These are phyloP conservation scores for Ramichloridium luteum DNA, from an alignment of 2,329 filamentous ascomycete genomes.

Conservation along the genomic window DNA sequence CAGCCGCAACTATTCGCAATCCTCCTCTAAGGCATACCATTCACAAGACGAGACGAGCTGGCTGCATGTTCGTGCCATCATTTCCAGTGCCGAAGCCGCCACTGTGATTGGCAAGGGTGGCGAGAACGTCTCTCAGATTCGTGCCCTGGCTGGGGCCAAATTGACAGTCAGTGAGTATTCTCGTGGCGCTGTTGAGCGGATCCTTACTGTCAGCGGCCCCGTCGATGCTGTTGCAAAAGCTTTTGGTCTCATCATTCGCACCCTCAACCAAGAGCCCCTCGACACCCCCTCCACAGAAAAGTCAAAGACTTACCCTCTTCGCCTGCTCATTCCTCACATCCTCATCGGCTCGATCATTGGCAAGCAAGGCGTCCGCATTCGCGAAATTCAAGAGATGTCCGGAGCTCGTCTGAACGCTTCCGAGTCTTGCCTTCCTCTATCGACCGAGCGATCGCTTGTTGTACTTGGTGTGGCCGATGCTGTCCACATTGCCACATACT, in stretches of 20 bases:
- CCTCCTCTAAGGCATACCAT: conserved; percentile 30
- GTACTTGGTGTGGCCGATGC: conserved; percentile 96
- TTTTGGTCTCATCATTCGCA: conserved; percentile 95
- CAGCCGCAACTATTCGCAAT: conserved; percentile 36
- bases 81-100: conserved; percentile 91
- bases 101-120: conserved; percentile 98
- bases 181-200: conserved; percentile 91
- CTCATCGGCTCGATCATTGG: conserved; percentile 98
- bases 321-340: conserved; percentile 89
- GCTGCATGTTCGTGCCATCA: conserved; percentile 95
- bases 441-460: conserved; percentile 92
- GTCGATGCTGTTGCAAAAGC: conserved; percentile 97
- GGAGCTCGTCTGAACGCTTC: conserved; percentile 94
- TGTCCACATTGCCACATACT: conserved; percentile 97
- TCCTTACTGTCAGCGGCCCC: conserved; percentile 89
- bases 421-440: conserved; percentile 84
- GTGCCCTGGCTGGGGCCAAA: conserved; percentile 88
- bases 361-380: conserved; percentile 88
- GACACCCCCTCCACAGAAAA: conserved; percentile 78
- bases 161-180: conserved; percentile 98
- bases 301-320: conserved; percentile 94
- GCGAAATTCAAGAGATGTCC: conserved; percentile 96
- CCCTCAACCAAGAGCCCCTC: conserved; percentile 91
- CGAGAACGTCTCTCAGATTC: conserved; percentile 96
- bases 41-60: conserved; percentile 82